Evolutionary conservation across 768 basidiomycete genomes (phyloP), one percentile per base, ranked within the genome.

Genomic region (Infundibulicybe gibba): DNA sequence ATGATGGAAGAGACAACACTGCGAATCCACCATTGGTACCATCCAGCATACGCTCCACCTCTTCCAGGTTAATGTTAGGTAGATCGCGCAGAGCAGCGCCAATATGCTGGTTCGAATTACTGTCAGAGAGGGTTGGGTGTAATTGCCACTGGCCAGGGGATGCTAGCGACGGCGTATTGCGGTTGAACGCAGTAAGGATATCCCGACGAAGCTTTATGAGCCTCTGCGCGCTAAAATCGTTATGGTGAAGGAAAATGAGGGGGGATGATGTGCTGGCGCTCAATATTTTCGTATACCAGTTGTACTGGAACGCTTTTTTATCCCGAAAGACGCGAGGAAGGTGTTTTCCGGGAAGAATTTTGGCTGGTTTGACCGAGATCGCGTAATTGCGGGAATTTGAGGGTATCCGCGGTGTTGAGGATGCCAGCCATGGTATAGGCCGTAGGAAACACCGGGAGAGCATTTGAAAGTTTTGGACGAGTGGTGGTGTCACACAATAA

Each of bases 271-370:
- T 55, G 61, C 77, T 78, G 44, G 72, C 67, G 48, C 78, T 65
- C 58, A 95, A 76, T 52, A 95, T 79, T 56, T 75, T 76, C 47
- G 76, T 71, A 74, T 93, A 93, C 66, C 86, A 83, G 68, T 81
- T 76, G 69, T 84, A 90, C 62, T 91, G 83, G 65, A 80, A 84
- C 2, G 82, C 73, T 64, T 94, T 97, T 62, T 88, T 86, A 60
- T 81, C 79, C 43, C 76, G 76, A 62, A 91, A 94, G 49, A 79
- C 72, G 37, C 93, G 87, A 0, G 83, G 80, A 20, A 66, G 63
- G 30, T 67, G 66, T 58, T 82, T 84, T 3, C 78, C 68, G 4
- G 76, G 72, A 35, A 80, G 74, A 31, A 73, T 59, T 51, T 75
- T 66, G 31, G 81, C 70, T 3, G 75, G 70, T 34, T 70, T 65